Conservation (phyloP, 2,329 filamentous ascomycete genomes). For the Pyrenochaeta sp. region DNA sequence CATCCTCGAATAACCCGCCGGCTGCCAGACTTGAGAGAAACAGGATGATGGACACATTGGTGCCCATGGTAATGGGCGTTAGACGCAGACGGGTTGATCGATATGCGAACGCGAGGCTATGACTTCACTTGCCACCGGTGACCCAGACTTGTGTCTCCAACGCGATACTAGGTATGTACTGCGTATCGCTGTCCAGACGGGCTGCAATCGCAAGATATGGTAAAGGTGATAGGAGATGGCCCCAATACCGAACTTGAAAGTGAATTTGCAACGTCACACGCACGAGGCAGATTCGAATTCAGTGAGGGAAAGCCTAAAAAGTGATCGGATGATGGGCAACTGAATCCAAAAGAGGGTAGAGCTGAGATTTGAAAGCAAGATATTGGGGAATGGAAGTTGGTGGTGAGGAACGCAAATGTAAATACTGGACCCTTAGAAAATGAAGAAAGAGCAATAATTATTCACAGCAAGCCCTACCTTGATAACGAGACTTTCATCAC, state of each 20-base stretch:
- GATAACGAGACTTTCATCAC: background rate
- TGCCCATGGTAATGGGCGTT: constrained; percentile 1
- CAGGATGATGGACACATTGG: background rate
- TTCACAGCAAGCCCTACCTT: background rate
- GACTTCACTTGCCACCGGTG: no score
- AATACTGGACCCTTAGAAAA: background rate
- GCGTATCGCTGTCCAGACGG: background rate
- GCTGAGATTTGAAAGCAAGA: background rate
- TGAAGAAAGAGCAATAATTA: background rate
- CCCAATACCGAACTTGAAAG: background rate
- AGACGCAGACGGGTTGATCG: no score
- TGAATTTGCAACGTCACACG: background rate
- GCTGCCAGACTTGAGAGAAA: background rate
- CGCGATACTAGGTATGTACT: background rate
- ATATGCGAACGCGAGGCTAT: no score
- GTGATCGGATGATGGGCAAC: background rate
- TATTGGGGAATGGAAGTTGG: background rate
- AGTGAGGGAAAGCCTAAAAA: no score
- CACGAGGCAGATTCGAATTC: background rate
- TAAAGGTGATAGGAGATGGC: background rate
- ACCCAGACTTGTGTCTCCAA: no score
- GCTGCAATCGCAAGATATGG: background rate
- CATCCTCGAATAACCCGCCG: constrained; percentile 1
- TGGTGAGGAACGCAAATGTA: background rate
- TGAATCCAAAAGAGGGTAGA: background rate